Evolutionary conservation across 2,329 filamentous ascomycete species (phyloP).

Genomic region (Colletotrichum australisinense): DNA sequence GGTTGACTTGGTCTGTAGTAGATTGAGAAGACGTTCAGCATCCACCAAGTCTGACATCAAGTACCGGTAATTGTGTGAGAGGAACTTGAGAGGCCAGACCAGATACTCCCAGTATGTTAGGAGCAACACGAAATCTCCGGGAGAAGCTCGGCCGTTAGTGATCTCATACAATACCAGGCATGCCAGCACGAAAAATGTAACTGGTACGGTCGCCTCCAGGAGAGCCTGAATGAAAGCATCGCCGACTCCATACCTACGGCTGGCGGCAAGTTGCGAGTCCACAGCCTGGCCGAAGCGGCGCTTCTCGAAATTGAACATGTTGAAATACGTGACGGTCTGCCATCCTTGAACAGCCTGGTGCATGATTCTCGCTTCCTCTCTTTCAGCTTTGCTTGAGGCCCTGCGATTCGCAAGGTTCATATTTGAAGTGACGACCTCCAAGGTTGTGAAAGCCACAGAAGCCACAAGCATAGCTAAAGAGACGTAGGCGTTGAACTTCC

Average conservation of each 20-base stretch:
- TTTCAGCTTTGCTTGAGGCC: slow-evolving; percentile 50
- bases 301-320: slow-evolving; percentile 46
- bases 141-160: slow-evolving; percentile 56
- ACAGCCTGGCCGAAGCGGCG: slow-evolving; percentile 42
- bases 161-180: slow-evolving; percentile 64
- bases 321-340: slow-evolving; percentile 64
- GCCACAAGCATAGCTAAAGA: slow-evolving; percentile 49
- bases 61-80: slow-evolving; percentile 37
- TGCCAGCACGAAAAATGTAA: slow-evolving; percentile 46
- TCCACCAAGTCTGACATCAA: slow-evolving; percentile 65
- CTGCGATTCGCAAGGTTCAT: slow-evolving; percentile 53
- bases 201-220: slow-evolving; percentile 56
- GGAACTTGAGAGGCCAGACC: slow-evolving; percentile 53
- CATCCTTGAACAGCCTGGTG: slow-evolving; percentile 70
- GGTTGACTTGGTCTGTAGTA: slow-evolving; percentile 68
- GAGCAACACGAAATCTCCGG: slow-evolving; percentile 74
- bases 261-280: slow-evolving; percentile 39
- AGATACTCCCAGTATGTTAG: slow-evolving; percentile 70
- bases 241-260: slow-evolving; percentile 35
- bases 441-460: slow-evolving; percentile 31
- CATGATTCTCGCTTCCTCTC: slow-evolving; percentile 63
- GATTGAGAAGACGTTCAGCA: slow-evolving; percentile 69
- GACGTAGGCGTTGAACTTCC: slow-evolving; percentile 72
- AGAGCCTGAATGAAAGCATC: slow-evolving; percentile 40
- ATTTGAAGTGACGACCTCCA: slow-evolving; percentile 48